phyloP scores from a whole-genome alignment of 495 filamentous ascomycete genomes.

The Platismatia glauca region DNA sequence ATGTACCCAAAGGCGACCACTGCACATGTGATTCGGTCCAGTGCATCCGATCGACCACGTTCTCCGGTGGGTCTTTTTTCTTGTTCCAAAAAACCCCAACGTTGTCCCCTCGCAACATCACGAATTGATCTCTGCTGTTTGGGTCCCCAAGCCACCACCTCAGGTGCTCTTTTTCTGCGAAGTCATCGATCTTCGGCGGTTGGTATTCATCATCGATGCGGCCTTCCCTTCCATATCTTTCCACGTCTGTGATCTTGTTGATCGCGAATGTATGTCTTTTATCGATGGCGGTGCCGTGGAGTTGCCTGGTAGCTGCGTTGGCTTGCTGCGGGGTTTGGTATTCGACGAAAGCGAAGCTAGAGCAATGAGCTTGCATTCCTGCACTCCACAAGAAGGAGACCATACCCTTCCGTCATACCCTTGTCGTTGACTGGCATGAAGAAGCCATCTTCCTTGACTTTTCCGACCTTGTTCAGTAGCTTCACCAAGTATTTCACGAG shows the following conservation, averaged over 20 bases:
- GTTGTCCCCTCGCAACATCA: constrained; percentile 78
- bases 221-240: constrained; percentile 89
- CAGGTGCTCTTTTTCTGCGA: constrained; percentile 87
- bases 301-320: constrained; percentile 71
- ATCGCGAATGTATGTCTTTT: constrained; percentile 90
- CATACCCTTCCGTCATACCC: constrained; percentile 71
- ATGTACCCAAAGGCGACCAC: constrained; percentile 94
- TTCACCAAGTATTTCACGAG: constrained; percentile 88
- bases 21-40: constrained; percentile 98
- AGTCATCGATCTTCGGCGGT: constrained; percentile 65
- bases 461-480: constrained; percentile 77
- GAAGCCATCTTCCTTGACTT: constrained; percentile 73
- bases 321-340: constrained; percentile 90
- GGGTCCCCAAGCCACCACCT: constrained; percentile 84
- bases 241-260: constrained; percentile 97
- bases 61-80: constrained; percentile 82
- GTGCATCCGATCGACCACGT: constrained; percentile 77
- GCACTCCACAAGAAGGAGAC: constrained; percentile 3
- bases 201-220: constrained; percentile 83
- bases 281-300: constrained; percentile 78
- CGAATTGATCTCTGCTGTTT: constrained; percentile 85
- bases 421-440: constrained; percentile 87
- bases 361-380: constrained; percentile 15
- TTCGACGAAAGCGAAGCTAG: constrained; percentile 88
- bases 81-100: constrained; percentile 98